Evolutionary conservation across 257 asterid species (phyloP), one percentile per base, ranked within the genome.

Genomic region (Nicotiana otophora): DNA sequence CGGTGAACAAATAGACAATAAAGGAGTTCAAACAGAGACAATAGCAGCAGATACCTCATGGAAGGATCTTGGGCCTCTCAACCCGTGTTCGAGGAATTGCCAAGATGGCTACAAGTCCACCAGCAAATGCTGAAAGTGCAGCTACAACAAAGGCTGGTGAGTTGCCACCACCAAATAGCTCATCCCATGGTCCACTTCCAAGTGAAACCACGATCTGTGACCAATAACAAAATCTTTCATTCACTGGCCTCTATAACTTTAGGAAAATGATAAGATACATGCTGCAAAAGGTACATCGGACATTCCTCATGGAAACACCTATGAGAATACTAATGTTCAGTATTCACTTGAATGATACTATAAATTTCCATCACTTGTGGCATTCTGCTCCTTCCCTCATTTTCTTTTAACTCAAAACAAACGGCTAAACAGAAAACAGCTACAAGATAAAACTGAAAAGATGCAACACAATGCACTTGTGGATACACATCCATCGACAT

Each of bases 81-180:
- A 90, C 88, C 88, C 97, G 86, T 42, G 98, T 89, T 82, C 96
- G 86, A 8, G 98, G 98, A 86, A 95, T 92, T 5, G 94, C 98
- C 90, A 95, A 81, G 81, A 95, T 93, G 86, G 97, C 95, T 88
- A 92, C 55, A 75, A 92, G 88, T 85, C 97, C 98, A 86, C 90
- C 86, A 23, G 86, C 84, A 78, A 92, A 84, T 39, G 98, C 88
- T 80, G 97, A 83, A 80, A 91, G 16, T 39, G 97, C 94, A 51
- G 92, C 98, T 20, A 91, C 90, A 61, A 68, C 89, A 64, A 95
- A 85, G 77, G 97, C 97, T 64, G 98, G 97, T 2, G 98, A 90
- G 87, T 90, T 93, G 68, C 98, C 98, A 67, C 98, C 98, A 69
- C 97, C 98, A 87, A 92, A 90, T 57, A 92, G 88, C 85, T 87